These are phyloP conservation scores for Lagerstroemia speciosa DNA, from an alignment of 345 rosid genomes.

Conservation along the genomic window DNA sequence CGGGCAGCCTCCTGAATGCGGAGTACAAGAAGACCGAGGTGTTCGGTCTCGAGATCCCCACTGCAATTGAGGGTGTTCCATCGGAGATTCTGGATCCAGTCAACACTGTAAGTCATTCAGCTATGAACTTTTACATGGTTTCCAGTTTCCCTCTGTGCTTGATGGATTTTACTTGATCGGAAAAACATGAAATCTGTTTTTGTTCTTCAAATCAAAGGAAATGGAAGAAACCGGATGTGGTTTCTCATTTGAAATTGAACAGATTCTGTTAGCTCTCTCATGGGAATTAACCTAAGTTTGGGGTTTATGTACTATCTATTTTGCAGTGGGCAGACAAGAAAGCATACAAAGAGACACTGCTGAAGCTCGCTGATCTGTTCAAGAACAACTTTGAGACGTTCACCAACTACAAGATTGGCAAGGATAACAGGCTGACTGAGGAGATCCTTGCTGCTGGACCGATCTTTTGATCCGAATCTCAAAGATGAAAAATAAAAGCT, in stretches of 20 bases:
- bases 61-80: constrained; percentile 70
- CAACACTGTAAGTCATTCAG: constrained; percentile 45
- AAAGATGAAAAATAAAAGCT: background rate
- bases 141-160: too few relatives aligned
- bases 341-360: constrained; percentile 61
- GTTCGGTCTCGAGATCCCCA: constrained; percentile 82
- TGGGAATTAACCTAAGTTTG: background rate
- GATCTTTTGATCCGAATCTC: constrained; percentile 23
- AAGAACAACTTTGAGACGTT: constrained; percentile 71
- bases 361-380: constrained; percentile 84
- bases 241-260: background rate
- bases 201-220: too few relatives aligned
- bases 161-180: too few relatives aligned
- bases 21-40: constrained; percentile 63
- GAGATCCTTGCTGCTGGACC: constrained; percentile 93
- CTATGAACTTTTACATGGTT: too few relatives aligned
- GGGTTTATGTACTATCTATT: background rate
- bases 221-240: too few relatives aligned
- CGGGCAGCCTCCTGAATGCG: constrained; percentile 62
- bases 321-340: constrained; percentile 78
- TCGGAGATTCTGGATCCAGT: constrained; percentile 75
- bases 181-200: too few relatives aligned
- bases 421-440: constrained; percentile 59
- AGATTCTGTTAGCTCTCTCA: background rate
- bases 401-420: constrained; percentile 68